These are phyloP conservation scores for Zymoseptoria pseudotritici DNA, from an alignment of 2,329 filamentous ascomycete species.

Conservation along the genomic window DNA sequence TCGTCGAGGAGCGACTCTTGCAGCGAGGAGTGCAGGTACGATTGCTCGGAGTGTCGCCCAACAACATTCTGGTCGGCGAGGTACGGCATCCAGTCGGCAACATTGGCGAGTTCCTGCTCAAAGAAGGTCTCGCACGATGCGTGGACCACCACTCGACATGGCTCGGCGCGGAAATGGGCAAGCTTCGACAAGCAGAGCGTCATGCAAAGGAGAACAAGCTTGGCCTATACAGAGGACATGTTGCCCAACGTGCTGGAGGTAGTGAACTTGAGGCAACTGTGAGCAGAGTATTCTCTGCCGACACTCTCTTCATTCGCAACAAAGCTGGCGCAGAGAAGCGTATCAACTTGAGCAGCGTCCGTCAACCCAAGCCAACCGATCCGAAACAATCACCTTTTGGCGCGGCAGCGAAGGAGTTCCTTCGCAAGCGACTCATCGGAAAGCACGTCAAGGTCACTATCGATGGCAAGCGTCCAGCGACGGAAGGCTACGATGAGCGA, in stretches of 20 bases:
- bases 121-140: constrained; percentile 83
- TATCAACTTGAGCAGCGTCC: constrained; percentile 84
- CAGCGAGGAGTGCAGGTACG: constrained; percentile 79
- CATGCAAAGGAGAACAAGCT: constrained; percentile 68
- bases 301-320: constrained; percentile 79
- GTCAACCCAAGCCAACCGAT: constrained; percentile 84
- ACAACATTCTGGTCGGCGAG: constrained; percentile 82
- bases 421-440: constrained; percentile 88
- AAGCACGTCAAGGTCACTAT: constrained; percentile 88
- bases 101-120: constrained; percentile 83
- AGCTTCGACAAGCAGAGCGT: constrained; percentile 79
- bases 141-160: constrained; percentile 93
- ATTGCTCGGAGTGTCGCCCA: constrained; percentile 78
- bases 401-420: constrained; percentile 91
- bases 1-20: constrained; percentile 76
- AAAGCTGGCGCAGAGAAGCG: constrained; percentile 78
- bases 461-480: constrained; percentile 83
- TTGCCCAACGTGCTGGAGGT: constrained; percentile 56
- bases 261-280: constrained; percentile 73
- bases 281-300: constrained; percentile 76
- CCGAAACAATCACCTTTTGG: constrained; percentile 80
- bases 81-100: constrained; percentile 81
- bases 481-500: constrained; percentile 84
- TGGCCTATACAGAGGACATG: constrained; percentile 74
- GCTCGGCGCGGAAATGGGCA: constrained; percentile 80